These are phyloP conservation scores for Silene vulgaris DNA, from an alignment of 179 eudicot genomes.

Conservation along the genomic window DNA sequence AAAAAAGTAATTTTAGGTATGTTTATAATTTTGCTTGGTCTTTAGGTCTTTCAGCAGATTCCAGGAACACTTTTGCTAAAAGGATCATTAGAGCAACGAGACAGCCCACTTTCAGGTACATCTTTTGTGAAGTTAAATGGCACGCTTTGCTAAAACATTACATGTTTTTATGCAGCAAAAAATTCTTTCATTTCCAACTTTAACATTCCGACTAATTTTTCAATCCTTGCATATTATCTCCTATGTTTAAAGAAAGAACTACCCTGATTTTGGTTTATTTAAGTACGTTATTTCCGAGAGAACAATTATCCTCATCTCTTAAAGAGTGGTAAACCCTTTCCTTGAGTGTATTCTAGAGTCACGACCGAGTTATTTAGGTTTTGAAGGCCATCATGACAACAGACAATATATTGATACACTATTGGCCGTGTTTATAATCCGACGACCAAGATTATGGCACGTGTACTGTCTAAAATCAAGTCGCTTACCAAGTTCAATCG, in stretches of 20 bases:
- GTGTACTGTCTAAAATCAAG: neutral
- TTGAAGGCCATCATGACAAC: neutral
- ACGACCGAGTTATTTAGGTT: neutral
- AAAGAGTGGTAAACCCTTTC: neutral
- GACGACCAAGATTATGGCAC: neutral
- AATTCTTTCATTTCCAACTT: neutral
- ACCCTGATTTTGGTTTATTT: neutral
- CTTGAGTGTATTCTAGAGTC: neutral
- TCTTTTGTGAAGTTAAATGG: neutral
- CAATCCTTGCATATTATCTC: too few relatives aligned
- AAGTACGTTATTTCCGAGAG: too few relatives aligned
- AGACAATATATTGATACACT: neutral
- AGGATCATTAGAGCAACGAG: slow-evolving; percentile 59
- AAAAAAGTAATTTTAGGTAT: neutral
- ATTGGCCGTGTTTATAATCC: neutral
- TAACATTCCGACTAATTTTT: too few relatives aligned
- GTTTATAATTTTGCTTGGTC: neutral
- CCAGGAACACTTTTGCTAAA: slow-evolving; percentile 82
- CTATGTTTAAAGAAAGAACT: too few relatives aligned
- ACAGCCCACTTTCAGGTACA: slow-evolving; percentile 45
- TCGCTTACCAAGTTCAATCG: neutral
- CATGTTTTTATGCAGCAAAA: too few relatives aligned
- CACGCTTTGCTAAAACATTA: neutral
- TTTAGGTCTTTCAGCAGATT: slow-evolving; percentile 82
- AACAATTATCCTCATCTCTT: neutral